A percentile compares a stretch with the other conserved stretches of the same genome.
Evolutionary conservation across 352 stramenopile genomes (phyloP).

Genomic region (Phytophthora chlamydospora): DNA sequence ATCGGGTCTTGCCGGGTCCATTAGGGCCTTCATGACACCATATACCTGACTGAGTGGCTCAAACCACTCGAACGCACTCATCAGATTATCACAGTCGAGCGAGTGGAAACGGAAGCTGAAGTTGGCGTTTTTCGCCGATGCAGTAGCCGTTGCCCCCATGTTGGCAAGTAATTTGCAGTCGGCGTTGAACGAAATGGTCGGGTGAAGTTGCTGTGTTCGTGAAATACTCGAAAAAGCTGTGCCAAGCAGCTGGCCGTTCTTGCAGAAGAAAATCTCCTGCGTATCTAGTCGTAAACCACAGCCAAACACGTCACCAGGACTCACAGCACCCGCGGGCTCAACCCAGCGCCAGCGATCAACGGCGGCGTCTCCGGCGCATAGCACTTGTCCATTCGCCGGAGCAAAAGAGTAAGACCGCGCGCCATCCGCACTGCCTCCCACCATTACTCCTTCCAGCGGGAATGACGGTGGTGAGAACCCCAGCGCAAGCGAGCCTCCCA

Average conservation of each 20-base stretch:
- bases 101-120: conserved; percentile 86
- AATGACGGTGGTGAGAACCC: conserved; percentile 76
- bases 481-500: conserved; percentile 48
- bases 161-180: conserved; percentile 84
- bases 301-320: conserved; percentile 73
- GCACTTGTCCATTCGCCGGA: conserved; percentile 69
- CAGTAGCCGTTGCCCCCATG: conserved; percentile 52
- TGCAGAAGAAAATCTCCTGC: conserved; percentile 87
- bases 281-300: conserved; percentile 84
- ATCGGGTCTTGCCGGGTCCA: conserved; percentile 49
- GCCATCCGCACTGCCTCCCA: conserved; percentile 49
- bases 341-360: conserved; percentile 81
- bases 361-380: conserved; percentile 49
- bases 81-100: conserved; percentile 85
- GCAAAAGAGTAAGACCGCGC: conserved; percentile 73
- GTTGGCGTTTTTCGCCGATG: conserved; percentile 42
- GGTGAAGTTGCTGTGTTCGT: conserved; percentile 52
- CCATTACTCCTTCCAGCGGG: conserved; percentile 64
- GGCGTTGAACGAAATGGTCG: conserved; percentile 76
- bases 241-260: conserved; percentile 81
- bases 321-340: conserved; percentile 50
- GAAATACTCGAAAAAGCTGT: conserved; percentile 82
- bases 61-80: conserved; percentile 90
- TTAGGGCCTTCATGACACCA: conserved; percentile 82
- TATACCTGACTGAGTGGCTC: conserved; percentile 88